A percentile compares a stretch with the other conserved stretches of the same genome.
These are phyloP conservation scores for Aspergillus sp. DNA, from an alignment of 2,329 filamentous ascomycete genomes.

Conservation along the genomic window DNA sequence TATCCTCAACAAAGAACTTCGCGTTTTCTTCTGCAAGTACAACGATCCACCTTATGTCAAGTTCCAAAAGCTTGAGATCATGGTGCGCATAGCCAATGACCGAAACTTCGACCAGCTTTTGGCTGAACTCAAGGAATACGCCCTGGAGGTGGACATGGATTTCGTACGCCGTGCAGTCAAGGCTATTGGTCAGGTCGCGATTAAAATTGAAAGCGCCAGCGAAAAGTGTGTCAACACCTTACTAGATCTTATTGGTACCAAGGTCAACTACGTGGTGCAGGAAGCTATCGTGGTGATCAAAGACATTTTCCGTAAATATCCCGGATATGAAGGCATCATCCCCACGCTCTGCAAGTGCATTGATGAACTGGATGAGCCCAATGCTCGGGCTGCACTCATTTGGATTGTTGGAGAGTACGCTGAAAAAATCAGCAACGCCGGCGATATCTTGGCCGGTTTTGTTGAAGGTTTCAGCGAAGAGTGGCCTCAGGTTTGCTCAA, in stretches of 20 bases:
- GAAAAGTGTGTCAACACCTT: slow-evolving; percentile 95
- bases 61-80: slow-evolving; percentile 95
- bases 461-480: slow-evolving; percentile 95
- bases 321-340: slow-evolving; percentile 96
- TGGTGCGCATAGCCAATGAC: slow-evolving; percentile 98
- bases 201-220: slow-evolving; percentile 94
- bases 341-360: slow-evolving; percentile 95
- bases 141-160: slow-evolving; percentile 98
- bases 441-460: slow-evolving; percentile 86
- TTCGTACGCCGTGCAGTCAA: slow-evolving; percentile 92
- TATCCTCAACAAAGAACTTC: slow-evolving; percentile 93
- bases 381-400: slow-evolving; percentile 85
- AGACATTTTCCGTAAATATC: slow-evolving; percentile 96
- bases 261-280: slow-evolving; percentile 98
- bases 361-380: slow-evolving; percentile 92
- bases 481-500: slow-evolving; percentile 74
- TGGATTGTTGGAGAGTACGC: slow-evolving; percentile 99
- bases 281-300: slow-evolving; percentile 99
- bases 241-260: slow-evolving; percentile 90
- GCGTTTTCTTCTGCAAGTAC: slow-evolving; percentile 99
- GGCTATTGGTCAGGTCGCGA: slow-evolving; percentile 95
- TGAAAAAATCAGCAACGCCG: slow-evolving; percentile 98
- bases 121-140: slow-evolving; percentile 94
- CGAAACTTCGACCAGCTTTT: slow-evolving; percentile 93
- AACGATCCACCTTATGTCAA: slow-evolving; percentile 98